Base-by-base conservation (phyloP, 345 rosid genomes). In the Citrus mangshanensis region DNA sequence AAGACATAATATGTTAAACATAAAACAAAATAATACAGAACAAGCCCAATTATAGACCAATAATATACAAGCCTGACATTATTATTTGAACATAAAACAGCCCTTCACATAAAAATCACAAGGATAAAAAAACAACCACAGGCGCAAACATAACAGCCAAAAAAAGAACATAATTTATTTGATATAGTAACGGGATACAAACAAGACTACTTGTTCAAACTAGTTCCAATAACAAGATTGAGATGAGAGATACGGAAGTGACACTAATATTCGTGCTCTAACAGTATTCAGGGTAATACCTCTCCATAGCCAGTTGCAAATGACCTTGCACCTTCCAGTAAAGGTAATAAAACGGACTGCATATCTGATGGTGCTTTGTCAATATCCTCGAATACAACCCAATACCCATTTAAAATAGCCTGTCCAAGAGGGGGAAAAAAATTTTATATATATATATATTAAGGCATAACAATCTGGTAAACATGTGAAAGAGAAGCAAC, bases 311-410 rank as follows among this genome's bases (percentile, higher is more conserved):
- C 86, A 55, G 97, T 90, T 28, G 80, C 35, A 56, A 94, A 91
- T 58, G 90, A 87, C 83, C 85, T 80, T 73, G 94, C 88, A 38
- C 95, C 98, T 88, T 89, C 98, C 68, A 96, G 86, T 82, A 96
- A 86, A 54, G 98, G 97, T 81, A 93, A 88, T 78, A 96, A 83
- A 59, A 91, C 84, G 38, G 97, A 87, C 61, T 90, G 91, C 68
- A 94, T 95, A 87, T 96, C 99, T 49, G 97, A 81, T 40, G 97
- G 91, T 80, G 97, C 97, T 87, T 90, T 92, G 86, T 96, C 97
- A 78, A 96, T 92, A 86, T 91, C 95, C 88, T 96, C 99, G 70
- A 96, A 88, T 59, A 96, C 97, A 80, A 96, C 94, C 99, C 99
- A 95, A 78, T 81, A 88, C 73, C 99, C 99, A 81, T 86, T 85